Evolutionary conservation across 192 early-diverging fungal genomes (phyloP).

Genomic region (Podila clonocystis): DNA sequence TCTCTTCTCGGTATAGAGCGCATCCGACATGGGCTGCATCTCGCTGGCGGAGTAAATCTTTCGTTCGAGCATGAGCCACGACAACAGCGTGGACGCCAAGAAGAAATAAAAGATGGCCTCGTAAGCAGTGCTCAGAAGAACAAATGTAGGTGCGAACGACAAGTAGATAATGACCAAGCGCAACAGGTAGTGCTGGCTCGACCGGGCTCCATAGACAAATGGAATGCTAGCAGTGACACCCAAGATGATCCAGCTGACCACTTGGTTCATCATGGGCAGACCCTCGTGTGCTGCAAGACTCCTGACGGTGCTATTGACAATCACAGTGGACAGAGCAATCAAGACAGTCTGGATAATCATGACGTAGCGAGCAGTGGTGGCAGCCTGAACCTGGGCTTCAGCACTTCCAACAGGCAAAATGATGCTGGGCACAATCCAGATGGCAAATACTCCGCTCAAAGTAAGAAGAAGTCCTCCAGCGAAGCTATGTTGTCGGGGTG

Average conservation of each 20-base stretch:
- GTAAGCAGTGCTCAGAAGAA: slow-evolving; percentile 90
- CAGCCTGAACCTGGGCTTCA: slow-evolving; percentile 11
- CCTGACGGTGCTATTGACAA: slow-evolving; percentile 70
- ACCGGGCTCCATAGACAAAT: slow-evolving; percentile 65
- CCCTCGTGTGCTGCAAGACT: slow-evolving; percentile 68
- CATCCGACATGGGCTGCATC: slow-evolving; percentile 35
- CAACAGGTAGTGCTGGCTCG: slow-evolving; percentile 79
- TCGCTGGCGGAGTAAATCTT: slow-evolving; percentile 52
- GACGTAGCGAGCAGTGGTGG: slow-evolving; percentile 24
- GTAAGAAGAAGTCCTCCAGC: slow-evolving; percentile 54
- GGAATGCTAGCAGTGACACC: slow-evolving; percentile 69
- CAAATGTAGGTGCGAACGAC: slow-evolving; percentile 88
- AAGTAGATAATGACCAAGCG: slow-evolving; percentile 86
- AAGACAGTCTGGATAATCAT: slow-evolving; percentile 54
- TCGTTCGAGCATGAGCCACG: slow-evolving; percentile 84
- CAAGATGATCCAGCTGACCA: slow-evolving; percentile 72
- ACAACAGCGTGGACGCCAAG: slow-evolving; percentile 74
- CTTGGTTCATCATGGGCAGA: slow-evolving; percentile 75
- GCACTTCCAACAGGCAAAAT: background rate
- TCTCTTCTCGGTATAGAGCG: slow-evolving; percentile 17
- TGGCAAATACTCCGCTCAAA: slow-evolving; percentile 29
- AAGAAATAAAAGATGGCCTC: slow-evolving; percentile 91
- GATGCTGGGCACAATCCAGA: slow-evolving; percentile 14
- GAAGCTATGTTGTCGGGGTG: slow-evolving; percentile 24
- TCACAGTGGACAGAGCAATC: slow-evolving; percentile 62